phyloP scores from a whole-genome alignment of 2,329 filamentous ascomycete species.

The Aspergillus quadricinctus region DNA sequence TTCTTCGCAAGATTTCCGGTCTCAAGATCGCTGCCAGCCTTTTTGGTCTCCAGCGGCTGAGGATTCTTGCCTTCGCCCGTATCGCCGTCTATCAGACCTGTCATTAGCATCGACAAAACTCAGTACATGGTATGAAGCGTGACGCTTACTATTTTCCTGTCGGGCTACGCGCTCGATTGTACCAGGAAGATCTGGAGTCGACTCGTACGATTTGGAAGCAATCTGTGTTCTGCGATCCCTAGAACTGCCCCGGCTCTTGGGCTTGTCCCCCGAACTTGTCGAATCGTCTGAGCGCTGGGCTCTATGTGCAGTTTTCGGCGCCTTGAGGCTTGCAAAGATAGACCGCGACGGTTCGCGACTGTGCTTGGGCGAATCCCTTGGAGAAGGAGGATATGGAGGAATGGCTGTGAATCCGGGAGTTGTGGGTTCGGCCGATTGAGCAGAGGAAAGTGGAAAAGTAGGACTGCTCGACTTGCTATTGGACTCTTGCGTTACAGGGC shows the following conservation, averaged over 20 bases:
- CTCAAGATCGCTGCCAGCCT: slow-evolving; percentile 26
- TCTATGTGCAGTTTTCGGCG: slow-evolving; percentile 42
- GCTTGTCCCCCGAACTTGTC: slow-evolving; percentile 31
- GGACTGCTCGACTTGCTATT: slow-evolving; percentile 26
- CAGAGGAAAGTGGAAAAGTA: slow-evolving; percentile 26
- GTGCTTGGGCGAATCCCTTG: slow-evolving; percentile 39
- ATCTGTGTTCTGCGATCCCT: slow-evolving; percentile 38
- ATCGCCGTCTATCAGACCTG: slow-evolving; percentile 14
- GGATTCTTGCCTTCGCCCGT: slow-evolving; percentile 16
- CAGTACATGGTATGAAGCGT: neutral
- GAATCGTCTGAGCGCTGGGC: slow-evolving; percentile 39
- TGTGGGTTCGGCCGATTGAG: slow-evolving; percentile 21
- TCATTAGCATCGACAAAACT: neutral
- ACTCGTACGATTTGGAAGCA: slow-evolving; percentile 36
- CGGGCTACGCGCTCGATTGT: slow-evolving; percentile 25
- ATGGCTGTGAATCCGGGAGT: slow-evolving; percentile 45
- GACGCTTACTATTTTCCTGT: slow-evolving; percentile 24
- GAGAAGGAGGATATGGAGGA: slow-evolving; percentile 42
- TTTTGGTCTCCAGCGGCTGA: slow-evolving; percentile 21
- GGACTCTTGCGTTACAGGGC: slow-evolving; percentile 37
- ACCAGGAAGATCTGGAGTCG: slow-evolving; percentile 39
- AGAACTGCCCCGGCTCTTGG: slow-evolving; percentile 42
- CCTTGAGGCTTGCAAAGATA: slow-evolving; percentile 46
- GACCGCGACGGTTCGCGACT: slow-evolving; percentile 42
- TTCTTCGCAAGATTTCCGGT: slow-evolving; percentile 31